A percentile compares a stretch with the other conserved stretches of the same genome.
These are phyloP conservation scores for Golubevia sp. DNA, from an alignment of 1,284 basidiomycete species.

Conservation along the genomic window DNA sequence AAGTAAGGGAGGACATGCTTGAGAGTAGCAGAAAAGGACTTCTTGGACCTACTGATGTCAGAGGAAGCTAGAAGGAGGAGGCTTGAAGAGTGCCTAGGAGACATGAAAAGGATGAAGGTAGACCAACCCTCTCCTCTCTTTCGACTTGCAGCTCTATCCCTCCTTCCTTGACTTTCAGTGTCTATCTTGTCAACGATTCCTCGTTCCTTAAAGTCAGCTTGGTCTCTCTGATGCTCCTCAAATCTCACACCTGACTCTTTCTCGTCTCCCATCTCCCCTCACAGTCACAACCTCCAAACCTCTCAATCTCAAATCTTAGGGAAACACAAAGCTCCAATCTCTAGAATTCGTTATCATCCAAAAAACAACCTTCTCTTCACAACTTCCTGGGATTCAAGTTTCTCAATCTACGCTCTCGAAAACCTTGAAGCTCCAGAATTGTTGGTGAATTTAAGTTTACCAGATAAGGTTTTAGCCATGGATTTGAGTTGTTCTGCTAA, in stretches of 20 bases:
- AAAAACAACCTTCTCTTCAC: constrained; percentile 23
- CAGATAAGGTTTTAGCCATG: constrained; percentile 51
- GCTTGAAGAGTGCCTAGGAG: too few species aligned
- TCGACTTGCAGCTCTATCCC: too few species aligned
- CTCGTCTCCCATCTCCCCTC: neutral
- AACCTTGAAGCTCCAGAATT: constrained; percentile 1
- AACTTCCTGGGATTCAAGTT: constrained; percentile 30
- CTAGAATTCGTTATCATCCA: constrained; percentile 37
- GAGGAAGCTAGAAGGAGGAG: too few species aligned
- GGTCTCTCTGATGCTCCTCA: neutral
- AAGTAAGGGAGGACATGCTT: too few species aligned
- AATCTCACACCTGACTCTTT: neutral
- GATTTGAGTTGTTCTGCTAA: constrained; percentile 34
- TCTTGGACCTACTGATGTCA: too few species aligned
- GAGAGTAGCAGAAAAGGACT: too few species aligned
- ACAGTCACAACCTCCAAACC: constrained; percentile 29
- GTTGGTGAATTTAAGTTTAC: constrained; percentile 26
- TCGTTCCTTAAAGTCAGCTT: too few species aligned
- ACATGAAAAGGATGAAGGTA: too few species aligned
- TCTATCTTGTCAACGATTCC: too few species aligned
- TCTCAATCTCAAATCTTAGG: constrained; percentile 42
- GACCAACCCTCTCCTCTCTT: neutral
- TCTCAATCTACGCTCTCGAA: constrained; percentile 26
- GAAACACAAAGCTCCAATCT: constrained; percentile 41
- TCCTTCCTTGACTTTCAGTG: too few species aligned